Percentiles rank a stretch among this genome's conserved stretches.
Conservation (phyloP, 202 grass and related monocot species). For the Bolboschoenoplectus hybrid region DNA sequence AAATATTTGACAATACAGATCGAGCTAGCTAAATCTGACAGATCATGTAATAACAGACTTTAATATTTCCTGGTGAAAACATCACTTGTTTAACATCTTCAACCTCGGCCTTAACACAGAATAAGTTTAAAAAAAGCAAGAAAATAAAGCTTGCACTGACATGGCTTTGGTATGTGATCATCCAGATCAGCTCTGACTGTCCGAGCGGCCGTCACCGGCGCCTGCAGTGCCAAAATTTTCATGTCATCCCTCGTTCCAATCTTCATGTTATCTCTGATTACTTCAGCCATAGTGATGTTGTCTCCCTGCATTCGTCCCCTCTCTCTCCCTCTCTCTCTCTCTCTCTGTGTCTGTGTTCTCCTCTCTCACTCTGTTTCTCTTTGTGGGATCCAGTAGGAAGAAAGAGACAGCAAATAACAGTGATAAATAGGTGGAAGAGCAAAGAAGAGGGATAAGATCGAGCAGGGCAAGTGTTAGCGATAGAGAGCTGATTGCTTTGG, state of each 20-base stretch:
- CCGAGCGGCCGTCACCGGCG: conserved; percentile 39
- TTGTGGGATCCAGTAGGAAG: neutral
- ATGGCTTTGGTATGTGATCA: conserved; percentile 44
- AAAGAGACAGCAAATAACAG: neutral
- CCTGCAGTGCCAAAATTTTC: conserved; percentile 42
- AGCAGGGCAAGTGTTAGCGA: neutral
- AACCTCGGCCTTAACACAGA: neutral
- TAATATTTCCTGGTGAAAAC: neutral
- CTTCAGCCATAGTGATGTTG: conserved; percentile 7
- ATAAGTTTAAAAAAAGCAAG: neutral
- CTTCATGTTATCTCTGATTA: conserved; percentile 10
- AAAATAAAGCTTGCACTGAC: conserved; percentile 20
- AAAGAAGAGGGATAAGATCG: conserved; percentile 1
- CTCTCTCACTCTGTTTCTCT: neutral
- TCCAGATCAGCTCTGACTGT: conserved; percentile 45
- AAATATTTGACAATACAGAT: neutral
- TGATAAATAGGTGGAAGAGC: conserved; percentile 12
- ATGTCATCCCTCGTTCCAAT: conserved; percentile 30
- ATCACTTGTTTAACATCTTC: too few species aligned
- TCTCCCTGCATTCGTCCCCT: neutral
- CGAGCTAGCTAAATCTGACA: too few species aligned
- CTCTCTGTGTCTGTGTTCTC: neutral
- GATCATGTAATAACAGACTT: neutral
- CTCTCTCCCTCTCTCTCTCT: neutral
- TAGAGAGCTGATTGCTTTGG: neutral